Conservation (phyloP, 2,329 filamentous ascomycete species). For the Ciborinia camelliae region DNA sequence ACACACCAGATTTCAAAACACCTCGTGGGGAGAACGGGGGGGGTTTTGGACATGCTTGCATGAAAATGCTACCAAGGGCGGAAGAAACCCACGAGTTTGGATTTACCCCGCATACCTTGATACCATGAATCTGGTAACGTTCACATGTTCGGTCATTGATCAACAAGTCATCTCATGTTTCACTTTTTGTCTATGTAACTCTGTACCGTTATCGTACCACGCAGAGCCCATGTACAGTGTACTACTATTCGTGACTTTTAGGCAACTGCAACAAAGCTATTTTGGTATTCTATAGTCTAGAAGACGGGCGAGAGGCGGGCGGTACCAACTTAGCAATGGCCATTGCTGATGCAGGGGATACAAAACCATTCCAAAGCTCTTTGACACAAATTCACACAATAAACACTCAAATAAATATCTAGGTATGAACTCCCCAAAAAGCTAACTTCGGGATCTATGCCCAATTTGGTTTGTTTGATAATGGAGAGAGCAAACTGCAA, state of each 20-base stretch:
- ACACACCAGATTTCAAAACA: background rate
- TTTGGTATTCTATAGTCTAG: background rate
- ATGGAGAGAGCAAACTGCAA: background rate
- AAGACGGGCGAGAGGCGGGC: background rate
- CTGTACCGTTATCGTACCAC: constrained; percentile 8
- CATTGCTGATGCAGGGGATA: background rate
- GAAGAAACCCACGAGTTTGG: background rate
- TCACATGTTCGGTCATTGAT: background rate
- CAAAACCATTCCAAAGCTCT: background rate
- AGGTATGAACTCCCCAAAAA: background rate
- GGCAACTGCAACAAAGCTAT: constrained; percentile 1
- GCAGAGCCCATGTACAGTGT: background rate
- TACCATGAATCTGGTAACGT: background rate
- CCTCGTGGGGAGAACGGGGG: too few species aligned
- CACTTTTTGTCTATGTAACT: background rate
- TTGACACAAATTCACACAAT: background rate
- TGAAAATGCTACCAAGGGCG: background rate
- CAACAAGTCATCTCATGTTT: background rate
- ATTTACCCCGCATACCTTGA: background rate
- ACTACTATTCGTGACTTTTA: background rate
- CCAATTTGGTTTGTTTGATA: background rate
- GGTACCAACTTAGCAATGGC: background rate
- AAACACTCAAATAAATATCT: background rate
- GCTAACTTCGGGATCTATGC: background rate
- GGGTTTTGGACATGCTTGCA: background rate